Conservation (phyloP, 495 filamentous ascomycete genomes). For the Aspergillus mulundensis region DNA sequence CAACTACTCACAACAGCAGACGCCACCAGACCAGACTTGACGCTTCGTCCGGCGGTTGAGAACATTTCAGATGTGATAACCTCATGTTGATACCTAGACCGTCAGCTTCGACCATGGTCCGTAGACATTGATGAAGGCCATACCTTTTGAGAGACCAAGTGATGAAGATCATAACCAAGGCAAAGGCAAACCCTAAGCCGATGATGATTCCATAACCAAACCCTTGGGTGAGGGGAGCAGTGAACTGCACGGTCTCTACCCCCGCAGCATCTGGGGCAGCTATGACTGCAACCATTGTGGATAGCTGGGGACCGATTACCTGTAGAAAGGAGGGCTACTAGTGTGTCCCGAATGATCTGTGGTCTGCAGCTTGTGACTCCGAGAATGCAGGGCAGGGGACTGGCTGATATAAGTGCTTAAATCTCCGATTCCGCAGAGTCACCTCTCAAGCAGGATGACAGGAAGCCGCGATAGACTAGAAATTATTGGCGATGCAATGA, state of each 20-base stretch:
- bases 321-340: not conserved
- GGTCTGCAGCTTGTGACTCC: not conserved
- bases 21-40: constrained; percentile 92
- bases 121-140: not conserved
- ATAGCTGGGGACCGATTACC: not conserved
- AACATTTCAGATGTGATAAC: constrained; percentile 98
- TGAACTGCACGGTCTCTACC: constrained; percentile 23
- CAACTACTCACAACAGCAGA: constrained; percentile 93
- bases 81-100: constrained; percentile 76
- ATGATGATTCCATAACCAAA: constrained; percentile 84
- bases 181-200: constrained; percentile 71
- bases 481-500: constrained; percentile 5
- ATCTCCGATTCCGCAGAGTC: constrained; percentile 10
- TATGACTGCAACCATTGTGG: not conserved
- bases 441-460: not conserved
- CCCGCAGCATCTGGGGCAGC: constrained; percentile 13
- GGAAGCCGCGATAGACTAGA: not conserved
- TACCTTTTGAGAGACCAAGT: constrained; percentile 73
- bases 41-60: constrained; percentile 87
- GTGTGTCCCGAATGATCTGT: not conserved
- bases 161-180: constrained; percentile 74
- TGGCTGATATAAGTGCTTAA: constrained; percentile 5
- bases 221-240: constrained; percentile 60
- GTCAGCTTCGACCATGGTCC: not conserved
- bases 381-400: not conserved